A percentile compares a stretch with the other conserved stretches of the same genome.
Evolutionary conservation across 2,329 filamentous ascomycete species (phyloP).

Genomic region (Penicillium janthinellum): DNA sequence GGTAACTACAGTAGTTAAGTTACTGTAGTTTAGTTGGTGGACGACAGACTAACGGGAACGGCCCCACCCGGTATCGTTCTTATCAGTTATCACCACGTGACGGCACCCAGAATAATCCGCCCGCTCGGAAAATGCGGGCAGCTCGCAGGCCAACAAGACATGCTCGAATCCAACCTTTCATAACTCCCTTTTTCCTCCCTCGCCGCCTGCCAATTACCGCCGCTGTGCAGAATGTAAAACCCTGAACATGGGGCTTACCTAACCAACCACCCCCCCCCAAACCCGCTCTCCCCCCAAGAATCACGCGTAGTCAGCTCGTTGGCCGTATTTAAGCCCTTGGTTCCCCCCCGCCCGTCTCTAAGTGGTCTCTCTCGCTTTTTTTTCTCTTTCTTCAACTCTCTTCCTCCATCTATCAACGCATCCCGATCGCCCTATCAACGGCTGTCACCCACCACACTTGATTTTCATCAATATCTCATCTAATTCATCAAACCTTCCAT

Average conservation of each 20-base stretch:
- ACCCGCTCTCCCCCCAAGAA: conserved; percentile 16
- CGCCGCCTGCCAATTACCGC: conserved; percentile 38
- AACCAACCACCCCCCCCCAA: conserved; percentile 20
- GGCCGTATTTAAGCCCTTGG: conserved; percentile 35
- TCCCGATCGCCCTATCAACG: conserved; percentile 11
- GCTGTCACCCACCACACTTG: conserved; percentile 12
- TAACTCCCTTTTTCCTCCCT: conserved; percentile 40
- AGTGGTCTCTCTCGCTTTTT: conserved; percentile 18
- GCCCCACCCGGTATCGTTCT: conserved; percentile 6
- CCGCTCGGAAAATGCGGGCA: conserved; percentile 20
- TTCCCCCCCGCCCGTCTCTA: conserved; percentile 8
- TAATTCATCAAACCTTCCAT: conserved; percentile 10
- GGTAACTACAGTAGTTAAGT: too few relatives aligned
- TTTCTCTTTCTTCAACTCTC: conserved; percentile 22
- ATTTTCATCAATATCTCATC: conserved; percentile 25
- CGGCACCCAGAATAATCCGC: conserved; percentile 3
- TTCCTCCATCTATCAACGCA: conserved; percentile 22
- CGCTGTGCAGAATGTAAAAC: conserved; percentile 29
- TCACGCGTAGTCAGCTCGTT: conserved; percentile 33
- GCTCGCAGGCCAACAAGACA: conserved; percentile 21
- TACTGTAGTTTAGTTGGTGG: not conserved
- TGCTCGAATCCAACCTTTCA: conserved; percentile 43
- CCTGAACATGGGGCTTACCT: conserved; percentile 25
- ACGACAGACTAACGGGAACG: not conserved
- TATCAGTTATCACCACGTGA: conserved; percentile 32